A percentile compares a stretch with the other conserved stretches of the same genome.
phyloP scores from a whole-genome alignment of 345 rosid species.

The Moricandia arvensis region DNA sequence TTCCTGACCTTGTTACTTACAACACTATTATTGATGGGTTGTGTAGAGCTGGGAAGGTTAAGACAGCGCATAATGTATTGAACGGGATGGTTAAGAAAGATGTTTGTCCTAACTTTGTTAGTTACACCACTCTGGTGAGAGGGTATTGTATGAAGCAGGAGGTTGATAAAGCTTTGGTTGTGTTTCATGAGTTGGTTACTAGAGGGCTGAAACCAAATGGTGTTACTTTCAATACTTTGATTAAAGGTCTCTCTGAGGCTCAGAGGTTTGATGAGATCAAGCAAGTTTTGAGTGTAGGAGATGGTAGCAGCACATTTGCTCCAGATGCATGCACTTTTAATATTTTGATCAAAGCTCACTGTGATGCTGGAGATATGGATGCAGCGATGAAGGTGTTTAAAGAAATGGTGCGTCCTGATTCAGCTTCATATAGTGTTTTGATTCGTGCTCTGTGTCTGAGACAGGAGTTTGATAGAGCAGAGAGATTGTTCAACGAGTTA shows the following conservation, averaged over 20 bases:
- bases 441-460: slow-evolving; percentile 58
- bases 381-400: slow-evolving; percentile 60
- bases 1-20: slow-evolving; percentile 68
- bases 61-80: slow-evolving; percentile 63
- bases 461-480: slow-evolving; percentile 62
- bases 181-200: slow-evolving; percentile 52
- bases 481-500: slow-evolving; percentile 60
- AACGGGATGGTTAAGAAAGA: slow-evolving; percentile 64
- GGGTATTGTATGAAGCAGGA: slow-evolving; percentile 76
- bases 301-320: not conserved
- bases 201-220: slow-evolving; percentile 58
- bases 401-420: slow-evolving; percentile 63
- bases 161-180: slow-evolving; percentile 58
- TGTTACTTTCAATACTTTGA: slow-evolving; percentile 65
- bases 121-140: slow-evolving; percentile 75
- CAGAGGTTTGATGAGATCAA: slow-evolving; percentile 57
- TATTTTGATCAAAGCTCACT: slow-evolving; percentile 64
- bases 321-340: slow-evolving; percentile 84
- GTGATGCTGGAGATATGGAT: slow-evolving; percentile 52
- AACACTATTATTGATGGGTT: slow-evolving; percentile 82
- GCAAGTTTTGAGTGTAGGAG: slow-evolving; percentile 44
- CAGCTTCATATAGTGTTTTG: slow-evolving; percentile 75
- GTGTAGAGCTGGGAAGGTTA: slow-evolving; percentile 77
- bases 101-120: slow-evolving; percentile 64
- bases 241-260: slow-evolving; percentile 73